Percentiles rank a stretch among this genome's conserved stretches.
Conservation (phyloP, 177 flowering plant genomes). For the Tripterygium wilfordii region DNA sequence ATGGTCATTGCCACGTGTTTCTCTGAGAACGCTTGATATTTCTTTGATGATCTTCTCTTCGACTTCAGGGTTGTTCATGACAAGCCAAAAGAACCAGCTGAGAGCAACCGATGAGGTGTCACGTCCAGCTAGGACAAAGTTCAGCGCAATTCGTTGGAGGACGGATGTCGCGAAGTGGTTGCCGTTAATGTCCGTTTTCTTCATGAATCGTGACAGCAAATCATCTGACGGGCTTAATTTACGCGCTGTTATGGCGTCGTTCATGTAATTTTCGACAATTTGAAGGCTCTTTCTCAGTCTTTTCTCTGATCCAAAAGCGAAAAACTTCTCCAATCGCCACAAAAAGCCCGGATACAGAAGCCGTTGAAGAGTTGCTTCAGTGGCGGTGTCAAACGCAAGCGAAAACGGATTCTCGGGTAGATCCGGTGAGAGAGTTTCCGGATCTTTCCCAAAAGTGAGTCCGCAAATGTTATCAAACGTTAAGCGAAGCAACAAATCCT, state of each 20-base stretch:
- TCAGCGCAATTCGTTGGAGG: conserved; percentile 72
- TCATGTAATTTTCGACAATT: conserved; percentile 63
- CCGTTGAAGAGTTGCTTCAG: conserved; percentile 78
- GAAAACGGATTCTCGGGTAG: conserved; percentile 76
- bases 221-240: conserved; percentile 72
- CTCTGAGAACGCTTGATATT: conserved; percentile 40
- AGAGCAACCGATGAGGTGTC: conserved; percentile 97
- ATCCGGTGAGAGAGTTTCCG: conserved; percentile 67
- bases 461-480: conserved; percentile 98
- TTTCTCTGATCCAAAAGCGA: conserved; percentile 51
- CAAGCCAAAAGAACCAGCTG: conserved; percentile 89
- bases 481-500: conserved; percentile 71
- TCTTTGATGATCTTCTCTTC: conserved; percentile 67
- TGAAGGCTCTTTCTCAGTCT: conserved; percentile 42
- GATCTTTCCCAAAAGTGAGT: conserved; percentile 85
- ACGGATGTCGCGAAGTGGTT: conserved; percentile 36
- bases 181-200: conserved; percentile 55
- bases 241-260: conserved; percentile 49
- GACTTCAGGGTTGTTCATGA: conserved; percentile 52
- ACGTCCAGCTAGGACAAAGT: conserved; percentile 90
- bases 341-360: conserved; percentile 64
- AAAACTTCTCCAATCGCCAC: conserved; percentile 64
- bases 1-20: conserved; percentile 61
- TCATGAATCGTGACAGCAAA: conserved; percentile 73
- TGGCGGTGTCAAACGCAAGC: conserved; percentile 77